Evolutionary conservation across 225 moss, liverwort and hornwort genomes (phyloP).

Genomic region (Straminergon stramineum): DNA sequence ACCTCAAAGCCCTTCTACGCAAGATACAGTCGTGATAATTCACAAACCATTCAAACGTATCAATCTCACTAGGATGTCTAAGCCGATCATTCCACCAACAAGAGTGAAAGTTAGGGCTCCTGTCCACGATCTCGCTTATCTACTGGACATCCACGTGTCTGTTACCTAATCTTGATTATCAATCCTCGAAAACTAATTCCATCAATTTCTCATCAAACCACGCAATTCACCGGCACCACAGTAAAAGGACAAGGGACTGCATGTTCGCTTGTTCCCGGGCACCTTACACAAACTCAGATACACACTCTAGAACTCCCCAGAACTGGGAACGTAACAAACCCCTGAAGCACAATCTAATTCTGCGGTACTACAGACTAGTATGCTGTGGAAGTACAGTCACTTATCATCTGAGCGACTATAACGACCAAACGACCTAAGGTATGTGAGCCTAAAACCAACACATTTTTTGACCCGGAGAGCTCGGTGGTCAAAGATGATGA

Average conservation of each 20-base stretch:
- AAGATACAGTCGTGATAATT: background rate
- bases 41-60: background rate
- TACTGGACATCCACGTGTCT: background rate
- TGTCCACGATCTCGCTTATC: background rate
- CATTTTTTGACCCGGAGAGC: background rate
- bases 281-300: background rate
- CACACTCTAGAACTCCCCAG: background rate
- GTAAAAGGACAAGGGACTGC: background rate
- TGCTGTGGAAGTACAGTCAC: background rate
- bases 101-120: background rate
- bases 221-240: background rate
- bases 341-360: background rate
- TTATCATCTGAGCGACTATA: background rate
- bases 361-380: background rate
- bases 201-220: background rate
- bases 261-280: background rate
- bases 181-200: background rate
- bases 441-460: background rate
- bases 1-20: background rate
- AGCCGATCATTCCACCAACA: background rate
- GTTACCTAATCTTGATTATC: background rate
- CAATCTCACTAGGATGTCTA: background rate
- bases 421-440: background rate
- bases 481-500: background rate
- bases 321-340: background rate